A percentile compares a stretch with the other conserved stretches of the same genome.
Conservation (phyloP, 75 land plant genomes). For the Azolla pinnata region DNA sequence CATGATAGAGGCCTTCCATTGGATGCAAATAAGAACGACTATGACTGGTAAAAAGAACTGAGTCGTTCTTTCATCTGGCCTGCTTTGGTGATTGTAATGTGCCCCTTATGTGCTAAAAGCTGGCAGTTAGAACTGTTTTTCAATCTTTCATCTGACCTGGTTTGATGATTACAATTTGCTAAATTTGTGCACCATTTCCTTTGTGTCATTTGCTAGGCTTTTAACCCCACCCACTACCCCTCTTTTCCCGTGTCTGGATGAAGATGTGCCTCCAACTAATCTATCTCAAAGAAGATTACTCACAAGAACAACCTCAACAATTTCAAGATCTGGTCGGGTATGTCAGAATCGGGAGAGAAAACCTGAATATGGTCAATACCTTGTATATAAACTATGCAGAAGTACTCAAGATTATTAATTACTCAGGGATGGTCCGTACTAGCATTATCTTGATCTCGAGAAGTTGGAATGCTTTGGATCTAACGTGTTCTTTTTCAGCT, state of each 20-base stretch:
- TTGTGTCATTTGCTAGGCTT: too few species aligned
- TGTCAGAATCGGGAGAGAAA: neutral
- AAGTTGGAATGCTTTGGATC: neutral
- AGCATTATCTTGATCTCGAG: neutral
- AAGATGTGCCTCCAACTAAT: constrained; percentile 33
- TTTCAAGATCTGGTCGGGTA: neutral
- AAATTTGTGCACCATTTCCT: too few species aligned
- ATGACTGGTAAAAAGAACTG: too few species aligned
- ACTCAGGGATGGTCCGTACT: neutral
- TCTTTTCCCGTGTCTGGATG: constrained; percentile 86
- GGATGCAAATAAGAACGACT: too few species aligned
- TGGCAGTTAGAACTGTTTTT: too few species aligned
- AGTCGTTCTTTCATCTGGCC: too few species aligned
- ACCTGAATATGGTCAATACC: neutral
- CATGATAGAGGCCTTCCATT: too few species aligned
- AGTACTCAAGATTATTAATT: neutral
- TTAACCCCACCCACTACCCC: constrained; percentile 94
- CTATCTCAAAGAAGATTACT: constrained; percentile 27
- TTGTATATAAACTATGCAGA: neutral
- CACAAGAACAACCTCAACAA: constrained; percentile 1
- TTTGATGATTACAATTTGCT: too few species aligned
- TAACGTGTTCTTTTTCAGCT: neutral
- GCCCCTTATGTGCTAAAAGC: too few species aligned
- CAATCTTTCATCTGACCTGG: too few species aligned
- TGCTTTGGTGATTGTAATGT: too few species aligned